Base-by-base conservation (phyloP, 306 rosid genomes). In the Canavalia ensiformis region DNA sequence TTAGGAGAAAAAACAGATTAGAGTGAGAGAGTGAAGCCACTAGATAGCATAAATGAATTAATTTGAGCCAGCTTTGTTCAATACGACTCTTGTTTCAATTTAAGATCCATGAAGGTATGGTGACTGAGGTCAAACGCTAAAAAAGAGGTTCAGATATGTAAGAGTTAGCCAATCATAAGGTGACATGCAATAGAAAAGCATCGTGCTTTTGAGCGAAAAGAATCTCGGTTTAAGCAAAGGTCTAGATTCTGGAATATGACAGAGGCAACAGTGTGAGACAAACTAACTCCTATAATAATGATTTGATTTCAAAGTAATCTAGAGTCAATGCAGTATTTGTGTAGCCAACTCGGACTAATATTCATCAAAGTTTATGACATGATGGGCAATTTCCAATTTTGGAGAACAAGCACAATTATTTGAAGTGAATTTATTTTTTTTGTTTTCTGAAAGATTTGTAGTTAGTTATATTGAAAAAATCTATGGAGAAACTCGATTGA, bases 231-330 rank as follows among this genome's bases (percentile, higher is more conserved):
- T 42, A 49, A 7, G 35, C 80, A 79, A 18, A 65, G 49, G 41
- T 60, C 31, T 57, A 71, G 81, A 81, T 80, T 68, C 37, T 68
- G 68, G 71, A 87, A 66, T 76, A 85, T 47, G 78, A 72, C 85
- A 46, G 31, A 66, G 69, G 34, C 52, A 80, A 67, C 71, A 72
- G 30, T 67, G 69, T 35, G 72, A 35, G 84, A 81, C 87, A 84
- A 72, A 78, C 33, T 57, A 34, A 13, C 83, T 64, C 54, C 59
- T 31, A 30, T 35, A 65, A 72, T 33, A 42, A 80, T 56, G 39
- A 76, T 41, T 69, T 39, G 35, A 57, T 75, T 78, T 83, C 80
- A 69, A 54, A 39, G 41, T 83, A 45, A 73, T 68, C 45, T 37
- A 13, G 55, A 79, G 77, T 80, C 82, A 79, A 63, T 68, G 83